Percentiles rank a stretch among this genome's conserved stretches.
Evolutionary conservation across 441 rosid genomes (phyloP).

Genomic region (Daphne laureola): DNA sequence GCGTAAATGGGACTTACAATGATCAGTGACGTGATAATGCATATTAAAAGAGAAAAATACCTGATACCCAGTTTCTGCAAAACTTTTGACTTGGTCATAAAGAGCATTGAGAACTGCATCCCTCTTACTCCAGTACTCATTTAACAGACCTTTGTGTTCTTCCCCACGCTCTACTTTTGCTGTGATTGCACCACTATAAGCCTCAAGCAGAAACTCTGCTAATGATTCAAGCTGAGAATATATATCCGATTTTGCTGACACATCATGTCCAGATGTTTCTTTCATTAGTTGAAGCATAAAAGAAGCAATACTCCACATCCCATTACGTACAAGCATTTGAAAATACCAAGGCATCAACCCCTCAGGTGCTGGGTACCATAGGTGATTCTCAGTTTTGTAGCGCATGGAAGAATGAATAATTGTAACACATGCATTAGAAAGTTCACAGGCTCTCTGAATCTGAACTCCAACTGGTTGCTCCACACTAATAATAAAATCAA

Average conservation of each 20-base stretch:
- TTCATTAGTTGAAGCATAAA: slow-evolving; percentile 60
- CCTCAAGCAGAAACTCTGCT: slow-evolving; percentile 72
- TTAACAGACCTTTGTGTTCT: slow-evolving; percentile 58
- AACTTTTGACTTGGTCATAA: slow-evolving; percentile 56
- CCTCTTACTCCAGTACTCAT: slow-evolving; percentile 76
- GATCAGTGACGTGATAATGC: no score
- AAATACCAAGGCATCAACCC: slow-evolving; percentile 82
- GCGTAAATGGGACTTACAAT: no score
- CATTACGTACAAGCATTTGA: slow-evolving; percentile 59
- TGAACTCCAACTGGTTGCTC: slow-evolving; percentile 56
- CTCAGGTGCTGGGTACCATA: slow-evolving; percentile 94
- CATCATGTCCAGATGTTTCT: slow-evolving; percentile 46
- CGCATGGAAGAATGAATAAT: slow-evolving; percentile 52
- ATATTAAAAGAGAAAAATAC: slow-evolving; percentile 25
- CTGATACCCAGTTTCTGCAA: slow-evolving; percentile 39
- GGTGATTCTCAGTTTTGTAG: slow-evolving; percentile 67
- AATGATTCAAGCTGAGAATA: slow-evolving; percentile 53
- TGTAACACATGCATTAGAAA: slow-evolving; percentile 66
- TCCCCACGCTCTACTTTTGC: slow-evolving; percentile 70
- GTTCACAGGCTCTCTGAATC: slow-evolving; percentile 70
- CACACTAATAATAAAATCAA: slow-evolving; percentile 54
- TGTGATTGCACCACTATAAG: slow-evolving; percentile 53
- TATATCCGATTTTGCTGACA: slow-evolving; percentile 53
- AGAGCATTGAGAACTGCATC: slow-evolving; percentile 69
- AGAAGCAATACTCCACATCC: slow-evolving; percentile 72